Base-by-base conservation (phyloP, 169 alveolate species). In the Plasmodium gaboni region DNA sequence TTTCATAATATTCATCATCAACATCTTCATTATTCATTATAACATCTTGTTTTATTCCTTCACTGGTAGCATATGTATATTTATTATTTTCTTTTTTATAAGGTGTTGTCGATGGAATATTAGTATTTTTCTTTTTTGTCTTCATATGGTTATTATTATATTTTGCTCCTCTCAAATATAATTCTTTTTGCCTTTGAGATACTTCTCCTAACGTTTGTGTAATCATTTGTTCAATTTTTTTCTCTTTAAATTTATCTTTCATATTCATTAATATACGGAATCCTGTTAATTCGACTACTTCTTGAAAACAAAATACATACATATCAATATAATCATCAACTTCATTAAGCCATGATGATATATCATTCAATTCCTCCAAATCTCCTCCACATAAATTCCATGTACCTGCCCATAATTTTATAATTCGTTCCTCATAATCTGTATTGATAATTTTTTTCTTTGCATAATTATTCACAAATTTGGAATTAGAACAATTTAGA, bases 341-440 rank as follows among this genome's bases (percentile, higher is more conserved):
- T 48, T 74, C 48, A 55, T 86, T 69, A 26, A 94, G 42, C 96
- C 96, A 94, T 15, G 93, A 90, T 12, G 83, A 74, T 15, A 92
- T 70, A 87, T 94, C 94, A 87, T 92, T 92, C 15, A 86, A 24
- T 59, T 85, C 89, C 28, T 90, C 87, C 61, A 94, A 44, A 71
- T 80, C 88, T 53, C 83, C 72, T 12, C 95, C 96, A 51, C 92
- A 87, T 70, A 94, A 88, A 70, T 94, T 94, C 96, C 96, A 94
- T 19, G 94, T 89, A 24, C 96, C 96, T 69, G 87, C 87, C 96
- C 96, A 94, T 19, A 94, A 53, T 51, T 85, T 88, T 44, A 94
- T 44, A 46, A 91, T 91, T 55, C 68, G 51, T 15, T 73, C 88
- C 22, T 87, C 92, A 87, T 87, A 73, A 55, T 59, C 76, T 12